These are phyloP conservation scores for Botryotinia calthae DNA, from an alignment of 2,329 filamentous ascomycete genomes.

Conservation along the genomic window DNA sequence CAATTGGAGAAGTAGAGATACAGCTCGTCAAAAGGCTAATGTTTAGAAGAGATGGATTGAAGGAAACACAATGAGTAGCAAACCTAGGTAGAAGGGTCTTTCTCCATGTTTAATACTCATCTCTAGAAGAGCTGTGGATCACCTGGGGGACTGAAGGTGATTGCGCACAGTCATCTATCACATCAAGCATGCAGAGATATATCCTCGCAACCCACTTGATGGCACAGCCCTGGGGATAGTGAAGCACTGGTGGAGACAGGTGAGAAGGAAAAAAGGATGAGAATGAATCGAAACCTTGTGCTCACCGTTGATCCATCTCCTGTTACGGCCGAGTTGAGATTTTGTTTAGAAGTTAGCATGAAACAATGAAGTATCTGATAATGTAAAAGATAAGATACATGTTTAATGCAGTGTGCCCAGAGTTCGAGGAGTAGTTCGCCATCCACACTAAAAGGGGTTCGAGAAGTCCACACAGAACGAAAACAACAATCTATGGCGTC, in stretches of 20 bases:
- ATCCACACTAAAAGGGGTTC: constrained; percentile 13
- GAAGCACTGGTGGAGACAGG: neutral
- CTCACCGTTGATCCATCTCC: constrained; percentile 3
- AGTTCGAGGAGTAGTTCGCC: neutral
- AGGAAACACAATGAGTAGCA: neutral
- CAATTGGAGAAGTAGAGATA: neutral
- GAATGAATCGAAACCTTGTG: constrained; percentile 8
- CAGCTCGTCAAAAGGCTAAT: neutral
- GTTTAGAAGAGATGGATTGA: neutral
- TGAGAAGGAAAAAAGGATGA: constrained; percentile 1
- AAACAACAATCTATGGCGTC: too few relatives aligned
- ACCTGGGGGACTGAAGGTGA: neutral
- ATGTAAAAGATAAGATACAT: constrained; percentile 12
- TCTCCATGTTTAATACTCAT: constrained; percentile 15
- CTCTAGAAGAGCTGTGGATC: constrained; percentile 3
- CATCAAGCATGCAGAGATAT: neutral
- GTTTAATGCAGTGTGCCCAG: constrained; percentile 4
- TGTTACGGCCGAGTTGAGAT: neutral
- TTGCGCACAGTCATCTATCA: constrained; percentile 14
- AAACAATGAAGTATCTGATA: neutral
- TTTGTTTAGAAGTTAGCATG: neutral
- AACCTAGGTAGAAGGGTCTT: neutral
- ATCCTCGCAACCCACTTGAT: neutral
- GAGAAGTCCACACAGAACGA: neutral
- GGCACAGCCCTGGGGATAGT: neutral